Percentiles rank a stretch among this genome's conserved stretches.
phyloP scores from a whole-genome alignment of 2,329 filamentous ascomycete genomes.

The Alternaria solani region DNA sequence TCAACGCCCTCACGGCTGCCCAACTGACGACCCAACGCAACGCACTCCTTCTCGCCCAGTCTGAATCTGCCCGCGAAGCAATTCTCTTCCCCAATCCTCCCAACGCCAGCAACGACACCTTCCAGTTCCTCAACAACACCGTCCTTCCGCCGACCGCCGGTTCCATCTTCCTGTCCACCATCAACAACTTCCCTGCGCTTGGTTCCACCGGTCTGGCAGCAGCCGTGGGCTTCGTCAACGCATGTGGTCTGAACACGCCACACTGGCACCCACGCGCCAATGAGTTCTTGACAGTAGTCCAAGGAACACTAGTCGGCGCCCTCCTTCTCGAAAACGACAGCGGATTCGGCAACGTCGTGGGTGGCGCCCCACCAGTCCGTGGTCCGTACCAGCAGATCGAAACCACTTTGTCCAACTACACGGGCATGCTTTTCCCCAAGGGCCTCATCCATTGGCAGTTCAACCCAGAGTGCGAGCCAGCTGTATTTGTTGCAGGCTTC shows the following conservation, averaged over 20 bases:
- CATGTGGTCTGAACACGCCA: slow-evolving; percentile 60
- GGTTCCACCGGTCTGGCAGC: slow-evolving; percentile 61
- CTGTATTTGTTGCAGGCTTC: slow-evolving; percentile 50
- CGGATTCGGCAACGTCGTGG: slow-evolving; percentile 28
- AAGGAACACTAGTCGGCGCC: slow-evolving; percentile 46
- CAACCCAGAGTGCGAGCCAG: slow-evolving; percentile 52
- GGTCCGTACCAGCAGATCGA: slow-evolving; percentile 41
- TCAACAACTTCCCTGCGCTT: slow-evolving; percentile 65
- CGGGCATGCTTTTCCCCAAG: slow-evolving; percentile 52
- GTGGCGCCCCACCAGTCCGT: slow-evolving; percentile 23
- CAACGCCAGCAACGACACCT: slow-evolving; percentile 29
- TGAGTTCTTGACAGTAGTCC: slow-evolving; percentile 51
- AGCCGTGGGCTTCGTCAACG: slow-evolving; percentile 61
- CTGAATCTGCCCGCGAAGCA: slow-evolving; percentile 24
- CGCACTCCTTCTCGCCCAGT: slow-evolving; percentile 25
- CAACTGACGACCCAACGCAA: slow-evolving; percentile 25
- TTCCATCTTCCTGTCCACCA: slow-evolving; percentile 62
- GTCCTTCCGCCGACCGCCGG: slow-evolving; percentile 54
- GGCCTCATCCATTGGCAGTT: slow-evolving; percentile 55
- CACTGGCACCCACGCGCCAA: slow-evolving; percentile 54
- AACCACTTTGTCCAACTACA: slow-evolving; percentile 47
- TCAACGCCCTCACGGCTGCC: slow-evolving; percentile 23
- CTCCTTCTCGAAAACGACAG: slow-evolving; percentile 51
- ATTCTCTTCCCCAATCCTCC: slow-evolving; percentile 30
- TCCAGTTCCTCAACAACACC: slow-evolving; percentile 40